Base-by-base conservation (phyloP, 2,329 filamentous ascomycete genomes). In the Botrytis squamosa region DNA sequence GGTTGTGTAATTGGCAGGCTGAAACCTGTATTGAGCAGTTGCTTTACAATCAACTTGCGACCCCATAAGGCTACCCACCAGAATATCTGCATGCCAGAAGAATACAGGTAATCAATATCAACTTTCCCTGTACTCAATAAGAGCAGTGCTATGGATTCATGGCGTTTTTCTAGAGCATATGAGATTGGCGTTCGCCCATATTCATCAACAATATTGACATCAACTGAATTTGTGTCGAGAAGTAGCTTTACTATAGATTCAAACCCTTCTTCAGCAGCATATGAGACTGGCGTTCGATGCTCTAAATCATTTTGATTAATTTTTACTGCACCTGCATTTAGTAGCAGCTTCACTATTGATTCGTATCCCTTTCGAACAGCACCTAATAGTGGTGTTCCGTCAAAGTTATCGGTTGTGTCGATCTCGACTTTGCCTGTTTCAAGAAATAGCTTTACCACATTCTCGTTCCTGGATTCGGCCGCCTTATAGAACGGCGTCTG, bases 381-480 rank as follows among this genome's bases (percentile, higher is more conserved):
- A 36, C 16, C 22, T 7, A 22, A 52, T 12, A 71, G 14, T 20
- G 57, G 69, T 6, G 69, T 64, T 16, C 0, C 5, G 1, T 2
- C n/a, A 40, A 16, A 0, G 9, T 1, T 5, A 71, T 29, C 16
- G 9, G 4, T 3, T 9, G 7, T 6, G 38, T 64, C 22, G 5
- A 22, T 6, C 0, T 29, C 9, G 6, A 57, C 4, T 42, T 69
- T 40, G 4, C 7, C 6, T n/a, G 4, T 57, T 0, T 25, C 59
- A 38, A 62, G 18, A 10, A 49, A 25, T 9, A 46, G 18, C 4
- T 36, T 36, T 6, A 65, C 25, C 18, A 65, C 6, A 1, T 29
- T 4, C n/a, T 49, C 25, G 20, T 67, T 0, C 0, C 40, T n/a
- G 1, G 0, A 7, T 5, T 0, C 1, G 0, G 25, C 64, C 22